Conservation (phyloP, 2,329 filamentous ascomycete species). For the Aspergillus udagawae region DNA sequence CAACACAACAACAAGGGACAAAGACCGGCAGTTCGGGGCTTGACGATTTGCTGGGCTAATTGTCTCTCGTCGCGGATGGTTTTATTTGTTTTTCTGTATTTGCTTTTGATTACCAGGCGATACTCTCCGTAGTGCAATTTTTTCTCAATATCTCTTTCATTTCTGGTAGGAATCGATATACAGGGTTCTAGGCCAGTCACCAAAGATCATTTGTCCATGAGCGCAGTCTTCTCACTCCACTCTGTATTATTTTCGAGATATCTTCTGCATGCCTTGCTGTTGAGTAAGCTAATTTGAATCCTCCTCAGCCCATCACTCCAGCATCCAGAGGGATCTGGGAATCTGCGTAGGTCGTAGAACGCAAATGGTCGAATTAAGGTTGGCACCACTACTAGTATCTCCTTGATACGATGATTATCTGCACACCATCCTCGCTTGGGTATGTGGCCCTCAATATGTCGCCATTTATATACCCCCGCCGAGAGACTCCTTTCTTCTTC, state of each 20-base stretch:
- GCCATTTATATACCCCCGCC: too few species aligned
- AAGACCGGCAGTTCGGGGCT: slow-evolving; percentile 36
- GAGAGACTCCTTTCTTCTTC: not conserved
- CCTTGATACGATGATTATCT: not conserved
- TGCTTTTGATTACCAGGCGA: not conserved
- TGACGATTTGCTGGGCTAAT: slow-evolving; percentile 40
- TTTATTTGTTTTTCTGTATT: slow-evolving; percentile 2
- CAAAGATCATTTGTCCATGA: not conserved
- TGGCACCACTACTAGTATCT: not conserved
- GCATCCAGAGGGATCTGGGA: too few species aligned
- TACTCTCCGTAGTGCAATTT: slow-evolving; percentile 4
- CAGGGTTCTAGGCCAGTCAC: not conserved
- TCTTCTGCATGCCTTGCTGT: not conserved
- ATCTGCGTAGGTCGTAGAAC: too few species aligned
- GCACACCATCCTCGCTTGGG: too few species aligned
- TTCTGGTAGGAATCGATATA: not conserved
- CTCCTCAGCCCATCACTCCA: too few species aligned
- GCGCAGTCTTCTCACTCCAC: not conserved
- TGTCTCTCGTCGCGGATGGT: slow-evolving; percentile 1
- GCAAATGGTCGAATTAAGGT: not conserved
- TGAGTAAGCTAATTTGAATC: not conserved
- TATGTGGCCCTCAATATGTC: too few species aligned
- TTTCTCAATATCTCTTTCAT: not conserved
- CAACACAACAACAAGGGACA: slow-evolving; percentile 23
- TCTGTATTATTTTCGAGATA: not conserved